phyloP scores from a whole-genome alignment of 352 stramenopile species.

The Phytophthora meadii region DNA sequence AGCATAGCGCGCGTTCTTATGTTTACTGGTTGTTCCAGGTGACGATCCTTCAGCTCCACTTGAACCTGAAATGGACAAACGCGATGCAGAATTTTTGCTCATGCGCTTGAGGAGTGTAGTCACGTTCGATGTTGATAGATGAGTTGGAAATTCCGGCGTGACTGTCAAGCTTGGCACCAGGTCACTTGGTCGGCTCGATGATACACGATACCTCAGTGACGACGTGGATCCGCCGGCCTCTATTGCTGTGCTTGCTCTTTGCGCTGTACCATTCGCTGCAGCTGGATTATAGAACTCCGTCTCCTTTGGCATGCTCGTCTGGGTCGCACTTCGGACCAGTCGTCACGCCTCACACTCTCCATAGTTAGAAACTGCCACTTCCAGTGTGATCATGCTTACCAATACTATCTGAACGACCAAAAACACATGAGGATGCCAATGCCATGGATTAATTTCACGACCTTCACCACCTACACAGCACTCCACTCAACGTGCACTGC shows the following conservation, averaged over 20 bases:
- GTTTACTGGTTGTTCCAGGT: constrained; percentile 8
- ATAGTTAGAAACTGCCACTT: constrained; percentile 23
- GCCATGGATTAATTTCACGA: constrained; percentile 34
- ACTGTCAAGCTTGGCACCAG: constrained; percentile 11
- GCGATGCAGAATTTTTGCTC: constrained; percentile 33
- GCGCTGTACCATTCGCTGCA: not conserved
- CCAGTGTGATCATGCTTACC: too few relatives aligned
- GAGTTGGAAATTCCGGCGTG: not conserved
- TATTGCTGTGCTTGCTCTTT: constrained; percentile 1
- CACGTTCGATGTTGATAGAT: constrained; percentile 18
- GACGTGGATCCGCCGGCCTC: constrained; percentile 19
- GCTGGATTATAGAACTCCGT: constrained; percentile 27
- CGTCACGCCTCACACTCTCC: too few relatives aligned
- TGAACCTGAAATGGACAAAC: constrained; percentile 11
- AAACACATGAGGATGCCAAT: not conserved
- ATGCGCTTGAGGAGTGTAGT: constrained; percentile 36
- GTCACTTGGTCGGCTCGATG: constrained; percentile 16
- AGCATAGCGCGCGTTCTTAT: constrained; percentile 22
- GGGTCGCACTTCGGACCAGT: not conserved
- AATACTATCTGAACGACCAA: not conserved
- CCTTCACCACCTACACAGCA: constrained; percentile 16
- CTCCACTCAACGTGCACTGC: constrained; percentile 16
- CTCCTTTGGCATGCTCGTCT: constrained; percentile 28
- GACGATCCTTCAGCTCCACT: constrained; percentile 1
- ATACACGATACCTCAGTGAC: constrained; percentile 29